Evolutionary conservation across 2,329 filamentous ascomycete genomes (phyloP), one percentile per base, ranked within the genome.

Genomic region (Akanthomyces lecanii): DNA sequence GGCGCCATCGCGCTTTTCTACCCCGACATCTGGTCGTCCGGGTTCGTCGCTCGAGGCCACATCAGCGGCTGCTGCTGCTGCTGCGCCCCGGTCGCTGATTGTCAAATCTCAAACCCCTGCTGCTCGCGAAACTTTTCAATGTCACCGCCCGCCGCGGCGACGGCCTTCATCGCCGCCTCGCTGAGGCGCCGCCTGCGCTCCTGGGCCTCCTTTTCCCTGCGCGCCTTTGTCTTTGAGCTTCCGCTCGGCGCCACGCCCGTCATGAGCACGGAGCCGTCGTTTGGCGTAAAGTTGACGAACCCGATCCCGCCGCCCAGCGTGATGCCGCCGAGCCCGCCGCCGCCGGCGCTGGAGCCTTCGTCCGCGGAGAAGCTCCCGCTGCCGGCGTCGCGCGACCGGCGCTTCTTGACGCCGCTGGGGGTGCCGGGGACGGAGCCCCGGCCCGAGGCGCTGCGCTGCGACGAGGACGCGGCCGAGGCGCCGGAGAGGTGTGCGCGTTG

Each of bases 161-260:
- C 85, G 10, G 88, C 89, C 73, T 85, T 85, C 66, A 89, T 76
- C 36, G 89, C 87, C 8, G 86, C 86, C 73, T 90, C 85, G 70
- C 84, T 88, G 62, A 93, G 72, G 72, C 84, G 82, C 68, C 88
- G 78, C 69, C 90, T 81, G 75, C 89, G 88, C 71, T 97, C 94
- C 60, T 84, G 81, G 1, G 91, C 91, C 78, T 97, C 94, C 74
- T 91, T 90, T 75, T 98, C 94, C 57, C 95, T 80, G 62, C 92
- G 80, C n/a, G 92, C 92, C 74, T 97, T 97, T 10, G 95, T 98
- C 83, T 98, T 98, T 68, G 86, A 90, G 68, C 88, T 92, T 11
- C 95, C 95, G 67, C 89, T 93, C 0, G 94, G 94, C 52, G 95
- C 95, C 14, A 99, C 95, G 5, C 93, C 94, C 8, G 86, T 91